Conservation (phyloP, 208 protist species). For the Acanthamoeba royreba region DNA sequence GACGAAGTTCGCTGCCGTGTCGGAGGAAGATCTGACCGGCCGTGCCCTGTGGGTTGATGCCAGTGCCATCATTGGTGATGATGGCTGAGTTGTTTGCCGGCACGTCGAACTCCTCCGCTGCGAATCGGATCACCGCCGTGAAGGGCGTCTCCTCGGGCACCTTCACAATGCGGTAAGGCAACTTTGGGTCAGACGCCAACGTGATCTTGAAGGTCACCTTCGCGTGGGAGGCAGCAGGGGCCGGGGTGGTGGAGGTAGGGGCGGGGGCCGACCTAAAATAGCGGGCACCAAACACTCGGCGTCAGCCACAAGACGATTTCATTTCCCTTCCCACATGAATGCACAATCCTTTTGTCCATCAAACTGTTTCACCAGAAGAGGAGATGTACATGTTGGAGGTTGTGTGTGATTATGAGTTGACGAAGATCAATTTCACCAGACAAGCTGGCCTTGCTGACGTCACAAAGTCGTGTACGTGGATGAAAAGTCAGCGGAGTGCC, state of each 20-base stretch:
- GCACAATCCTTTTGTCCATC: too few species aligned
- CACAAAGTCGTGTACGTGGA: too few species aligned
- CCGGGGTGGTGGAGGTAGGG: background rate
- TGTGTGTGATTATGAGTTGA: too few species aligned
- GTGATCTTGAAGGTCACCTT: slow-evolving; percentile 83
- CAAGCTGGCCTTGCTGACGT: too few species aligned
- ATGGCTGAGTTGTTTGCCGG: slow-evolving; percentile 63
- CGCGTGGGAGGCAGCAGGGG: background rate
- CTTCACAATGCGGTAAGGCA: slow-evolving; percentile 84
- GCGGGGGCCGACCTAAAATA: background rate
- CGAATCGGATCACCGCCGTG: slow-evolving; percentile 92
- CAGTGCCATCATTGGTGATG: slow-evolving; percentile 88
- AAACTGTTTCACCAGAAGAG: too few species aligned
- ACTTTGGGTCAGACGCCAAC: slow-evolving; percentile 81
- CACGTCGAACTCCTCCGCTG: slow-evolving; percentile 86
- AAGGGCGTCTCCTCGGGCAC: slow-evolving; percentile 94
- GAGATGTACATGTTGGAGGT: too few species aligned
- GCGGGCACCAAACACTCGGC: too few species aligned
- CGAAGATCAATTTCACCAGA: too few species aligned
- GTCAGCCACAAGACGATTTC: too few species aligned
- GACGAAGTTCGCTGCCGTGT: slow-evolving; percentile 91
- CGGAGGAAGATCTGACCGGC: slow-evolving; percentile 86
- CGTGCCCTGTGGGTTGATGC: slow-evolving; percentile 93
- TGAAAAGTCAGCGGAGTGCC: too few species aligned
- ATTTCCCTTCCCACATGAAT: too few species aligned